Conservation (phyloP, 768 basidiomycete genomes). For the Suillus discolor region DNA sequence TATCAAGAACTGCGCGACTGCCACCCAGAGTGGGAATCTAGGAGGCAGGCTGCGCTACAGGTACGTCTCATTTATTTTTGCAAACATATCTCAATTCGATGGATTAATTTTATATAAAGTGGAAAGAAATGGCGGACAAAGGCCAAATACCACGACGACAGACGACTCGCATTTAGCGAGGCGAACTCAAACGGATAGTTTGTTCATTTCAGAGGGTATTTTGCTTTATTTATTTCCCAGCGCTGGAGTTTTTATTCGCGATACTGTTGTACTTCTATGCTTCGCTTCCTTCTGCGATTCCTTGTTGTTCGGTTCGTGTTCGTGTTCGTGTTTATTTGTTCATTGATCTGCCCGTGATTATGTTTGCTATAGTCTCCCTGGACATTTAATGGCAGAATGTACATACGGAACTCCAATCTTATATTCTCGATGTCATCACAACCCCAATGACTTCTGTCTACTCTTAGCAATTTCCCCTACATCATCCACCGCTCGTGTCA, state of each 20-base stretch:
- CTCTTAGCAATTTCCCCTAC: conserved; percentile 78
- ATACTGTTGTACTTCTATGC: conserved; percentile 30
- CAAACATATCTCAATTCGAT: conserved; percentile 11
- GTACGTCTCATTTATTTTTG: conserved; percentile 35
- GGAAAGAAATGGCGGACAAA: conserved; percentile 32
- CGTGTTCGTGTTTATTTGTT: neutral
- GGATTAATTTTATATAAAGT: conserved; percentile 21
- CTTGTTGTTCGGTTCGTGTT: conserved; percentile 6
- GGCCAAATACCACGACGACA: conserved; percentile 24
- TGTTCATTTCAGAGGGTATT: conserved; percentile 11
- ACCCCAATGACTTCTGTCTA: conserved; percentile 43
- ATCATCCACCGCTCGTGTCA: conserved; percentile 72
- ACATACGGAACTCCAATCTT: conserved; percentile 1
- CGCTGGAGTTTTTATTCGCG: conserved; percentile 22
- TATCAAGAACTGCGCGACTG: conserved; percentile 54
- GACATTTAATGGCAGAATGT: neutral
- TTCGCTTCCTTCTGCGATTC: conserved; percentile 4
- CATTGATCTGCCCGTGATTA: neutral
- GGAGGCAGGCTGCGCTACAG: conserved; percentile 52
- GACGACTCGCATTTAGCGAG: conserved; percentile 11
- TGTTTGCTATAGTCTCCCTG: neutral
- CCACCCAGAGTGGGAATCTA: conserved; percentile 65
- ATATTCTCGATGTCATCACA: neutral
- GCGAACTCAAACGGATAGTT: conserved; percentile 8
- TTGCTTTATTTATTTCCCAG: conserved; percentile 32